Evolutionary conservation across 139 green algal species (phyloP), one percentile per base, ranked within the genome.

Genomic region (Micractinium conductrix): DNA sequence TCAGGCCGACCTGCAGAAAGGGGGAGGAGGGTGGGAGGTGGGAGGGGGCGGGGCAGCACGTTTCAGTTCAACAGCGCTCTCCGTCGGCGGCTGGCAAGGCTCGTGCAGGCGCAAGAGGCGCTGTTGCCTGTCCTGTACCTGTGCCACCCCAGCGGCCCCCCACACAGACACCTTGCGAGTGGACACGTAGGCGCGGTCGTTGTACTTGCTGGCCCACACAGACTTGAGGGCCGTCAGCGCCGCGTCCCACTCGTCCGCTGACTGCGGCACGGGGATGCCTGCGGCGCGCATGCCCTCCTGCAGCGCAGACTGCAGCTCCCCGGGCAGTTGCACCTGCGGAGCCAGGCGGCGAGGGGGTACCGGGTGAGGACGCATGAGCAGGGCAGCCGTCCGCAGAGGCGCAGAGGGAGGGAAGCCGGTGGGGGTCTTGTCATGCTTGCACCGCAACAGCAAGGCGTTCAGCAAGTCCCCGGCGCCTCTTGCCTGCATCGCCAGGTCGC

Each of bases 171-270:
- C n/a, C 90, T 98, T 98, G 62, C 90, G 85, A 85, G 93, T 93
- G 74, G 87, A 95, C 44, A 95, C 70, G 62, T 90, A 97, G 35
- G 97, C 97, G 38, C 97, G 90, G 70, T 99, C 97, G 84, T 99
- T 99, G 94, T 96, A 99, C 91, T 99, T 99, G 89, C 88, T 95
- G 40, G 97, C 97, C 97, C 97, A 99, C 79, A 99, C 97, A 26
- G 93, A 87, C 44, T 81, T 68, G 40, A 78, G 87, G 16, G 85
- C 84, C 24, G 38, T n/a, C 28, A 94, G 44, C 0, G 93, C 93
- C 78, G 87, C 53, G 0, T 55, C 70, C 96, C 96, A 98, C 53
- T 93, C 92, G 78, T 94, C 89, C 79, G 94, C 86, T 65, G 84
- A 85, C 63, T 94, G 86, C 16, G 96, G 95, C 68, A 95, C 90